phyloP scores from a whole-genome alignment of 2,329 filamentous ascomycete genomes.

The Ramularia collo-cygni region DNA sequence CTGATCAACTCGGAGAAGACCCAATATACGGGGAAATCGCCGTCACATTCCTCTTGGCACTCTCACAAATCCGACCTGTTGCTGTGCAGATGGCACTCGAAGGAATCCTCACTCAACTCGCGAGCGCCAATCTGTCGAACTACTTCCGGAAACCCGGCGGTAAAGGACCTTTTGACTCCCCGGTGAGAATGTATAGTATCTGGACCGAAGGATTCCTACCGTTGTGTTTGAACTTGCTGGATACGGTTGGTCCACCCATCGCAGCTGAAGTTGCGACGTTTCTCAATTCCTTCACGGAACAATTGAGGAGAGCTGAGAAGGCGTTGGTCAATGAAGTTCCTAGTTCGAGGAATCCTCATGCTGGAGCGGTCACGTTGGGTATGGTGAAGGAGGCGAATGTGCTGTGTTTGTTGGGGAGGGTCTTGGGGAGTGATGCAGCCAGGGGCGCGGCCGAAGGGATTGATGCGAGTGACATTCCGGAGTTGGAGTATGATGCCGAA shows the following conservation, averaged over 20 bases:
- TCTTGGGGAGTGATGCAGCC: constrained; percentile 60
- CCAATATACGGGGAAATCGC: constrained; percentile 92
- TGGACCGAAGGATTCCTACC: constrained; percentile 87
- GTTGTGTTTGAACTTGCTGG: constrained; percentile 79
- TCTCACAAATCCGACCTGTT: constrained; percentile 72
- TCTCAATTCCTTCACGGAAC: constrained; percentile 78
- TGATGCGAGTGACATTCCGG: constrained; percentile 56
- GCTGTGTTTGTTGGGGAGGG: constrained; percentile 65
- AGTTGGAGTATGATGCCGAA: constrained; percentile 67
- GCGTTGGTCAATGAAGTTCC: constrained; percentile 58
- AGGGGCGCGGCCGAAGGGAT: constrained; percentile 57
- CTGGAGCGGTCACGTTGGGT: constrained; percentile 62
- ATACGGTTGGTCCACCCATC: constrained; percentile 70
- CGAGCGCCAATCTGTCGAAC: constrained; percentile 70
- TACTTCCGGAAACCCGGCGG: constrained; percentile 62
- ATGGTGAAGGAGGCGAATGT: constrained; percentile 73
- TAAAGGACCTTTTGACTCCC: constrained; percentile 73
- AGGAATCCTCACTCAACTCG: constrained; percentile 70
- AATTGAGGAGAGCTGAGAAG: constrained; percentile 65
- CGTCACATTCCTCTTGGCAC: constrained; percentile 77
- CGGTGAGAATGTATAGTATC: constrained; percentile 72
- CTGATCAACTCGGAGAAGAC: constrained; percentile 77
- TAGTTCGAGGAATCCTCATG: constrained; percentile 34
- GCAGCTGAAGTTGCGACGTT: constrained; percentile 81
- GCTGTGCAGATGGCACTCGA: constrained; percentile 89